Evolutionary conservation across 2,329 filamentous ascomycete species (phyloP).

Genomic region (Dactylellina haptotyla): DNA sequence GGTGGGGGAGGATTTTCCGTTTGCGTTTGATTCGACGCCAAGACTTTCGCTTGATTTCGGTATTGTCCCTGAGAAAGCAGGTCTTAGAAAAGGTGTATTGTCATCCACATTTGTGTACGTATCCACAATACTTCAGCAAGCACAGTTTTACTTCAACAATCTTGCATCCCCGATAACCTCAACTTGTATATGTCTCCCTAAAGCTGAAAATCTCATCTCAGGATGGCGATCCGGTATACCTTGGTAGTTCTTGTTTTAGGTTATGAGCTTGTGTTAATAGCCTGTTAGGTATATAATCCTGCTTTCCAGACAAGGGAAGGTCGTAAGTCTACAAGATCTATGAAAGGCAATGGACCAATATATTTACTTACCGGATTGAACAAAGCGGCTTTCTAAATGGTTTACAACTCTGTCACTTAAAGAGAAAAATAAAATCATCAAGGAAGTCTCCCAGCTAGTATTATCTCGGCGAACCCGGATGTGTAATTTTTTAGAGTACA

Average conservation of each 20-base stretch:
- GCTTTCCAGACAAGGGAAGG: slow-evolving; percentile 97
- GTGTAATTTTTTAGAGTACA: slow-evolving; percentile 99
- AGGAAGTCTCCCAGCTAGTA: slow-evolving; percentile 97
- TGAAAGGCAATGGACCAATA: too few relatives aligned
- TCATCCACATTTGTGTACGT: too few relatives aligned
- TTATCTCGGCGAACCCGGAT: slow-evolving; percentile 95
- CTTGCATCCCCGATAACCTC: too few relatives aligned
- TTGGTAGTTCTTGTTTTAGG: neutral
- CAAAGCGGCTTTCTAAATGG: slow-evolving; percentile 96
- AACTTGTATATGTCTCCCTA: too few relatives aligned
- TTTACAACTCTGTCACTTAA: slow-evolving; percentile 97
- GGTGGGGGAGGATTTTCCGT: neutral
- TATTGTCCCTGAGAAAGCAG: too few relatives aligned
- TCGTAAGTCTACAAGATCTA: slow-evolving; percentile 73
- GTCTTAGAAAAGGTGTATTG: too few relatives aligned
- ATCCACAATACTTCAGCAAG: too few relatives aligned
- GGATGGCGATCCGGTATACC: slow-evolving; percentile 40
- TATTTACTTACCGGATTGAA: slow-evolving; percentile 15
- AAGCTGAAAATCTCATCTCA: neutral
- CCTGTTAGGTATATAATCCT: slow-evolving; percentile 87
- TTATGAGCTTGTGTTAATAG: neutral
- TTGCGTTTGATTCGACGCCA: neutral
- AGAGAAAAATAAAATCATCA: slow-evolving; percentile 99
- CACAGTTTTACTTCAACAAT: too few relatives aligned
- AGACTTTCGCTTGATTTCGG: neutral